phyloP scores from a whole-genome alignment of 306 rosid genomes.

The Trifolium fragiferum region DNA sequence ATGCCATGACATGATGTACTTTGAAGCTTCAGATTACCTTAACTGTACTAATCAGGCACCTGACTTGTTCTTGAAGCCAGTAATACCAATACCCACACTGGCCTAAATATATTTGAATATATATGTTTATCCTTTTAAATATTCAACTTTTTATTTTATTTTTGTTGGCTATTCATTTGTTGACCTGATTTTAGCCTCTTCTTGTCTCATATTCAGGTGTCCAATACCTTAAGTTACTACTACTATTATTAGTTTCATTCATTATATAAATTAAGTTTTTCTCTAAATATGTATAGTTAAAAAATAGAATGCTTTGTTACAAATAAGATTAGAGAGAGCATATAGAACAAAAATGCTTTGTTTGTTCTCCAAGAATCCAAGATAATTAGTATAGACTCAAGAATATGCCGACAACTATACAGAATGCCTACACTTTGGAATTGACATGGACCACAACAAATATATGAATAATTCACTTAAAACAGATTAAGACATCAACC shows the following conservation, averaged over 20 bases:
- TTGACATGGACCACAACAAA: constrained; percentile 11
- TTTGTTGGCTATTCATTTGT: background rate
- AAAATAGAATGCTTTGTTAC: no score
- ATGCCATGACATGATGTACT: constrained; percentile 12
- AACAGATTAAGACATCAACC: constrained; percentile 3
- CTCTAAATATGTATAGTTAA: no score
- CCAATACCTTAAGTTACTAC: background rate
- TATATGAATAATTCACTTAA: background rate
- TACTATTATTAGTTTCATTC: no score
- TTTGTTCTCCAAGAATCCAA: no score
- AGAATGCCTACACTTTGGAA: background rate
- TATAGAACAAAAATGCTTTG: no score
- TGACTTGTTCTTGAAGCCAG: constrained; percentile 13
- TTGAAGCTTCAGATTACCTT: constrained; percentile 21
- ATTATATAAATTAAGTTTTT: no score
- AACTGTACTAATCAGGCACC: background rate
- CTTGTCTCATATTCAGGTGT: background rate
- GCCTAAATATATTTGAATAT: background rate
- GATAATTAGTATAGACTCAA: background rate
- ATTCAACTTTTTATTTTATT: background rate
- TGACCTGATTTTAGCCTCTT: background rate
- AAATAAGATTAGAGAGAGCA: no score
- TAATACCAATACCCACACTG: background rate
- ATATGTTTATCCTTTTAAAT: background rate
- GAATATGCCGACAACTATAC: background rate